phyloP scores from a whole-genome alignment of 2,329 filamentous ascomycete genomes.

The Botrytis elliptica region DNA sequence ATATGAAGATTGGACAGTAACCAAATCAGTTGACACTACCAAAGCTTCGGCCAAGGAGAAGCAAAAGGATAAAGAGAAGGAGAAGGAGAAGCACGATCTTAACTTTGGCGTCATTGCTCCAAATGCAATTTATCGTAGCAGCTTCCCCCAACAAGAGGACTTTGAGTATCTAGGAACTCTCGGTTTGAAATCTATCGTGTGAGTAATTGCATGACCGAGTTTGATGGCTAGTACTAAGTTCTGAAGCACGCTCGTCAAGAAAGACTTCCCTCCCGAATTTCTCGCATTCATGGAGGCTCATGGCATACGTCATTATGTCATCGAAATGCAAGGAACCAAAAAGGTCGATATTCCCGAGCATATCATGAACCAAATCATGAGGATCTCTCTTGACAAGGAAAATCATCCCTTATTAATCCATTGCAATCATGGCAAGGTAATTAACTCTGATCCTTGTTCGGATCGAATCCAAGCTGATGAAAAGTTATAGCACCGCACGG shows the following conservation, averaged over 20 bases:
- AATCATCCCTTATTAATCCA: conserved; percentile 85
- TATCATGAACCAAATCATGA: conserved; percentile 69
- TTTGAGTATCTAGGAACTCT: conserved; percentile 67
- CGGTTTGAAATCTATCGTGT: conserved; percentile 77
- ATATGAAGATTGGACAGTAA: conserved; percentile 24
- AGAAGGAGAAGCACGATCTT: conserved; percentile 44
- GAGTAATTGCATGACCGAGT: conserved; percentile 39
- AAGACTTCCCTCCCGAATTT: conserved; percentile 55
- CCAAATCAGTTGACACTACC: conserved; percentile 23
- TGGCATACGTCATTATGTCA: conserved; percentile 69
- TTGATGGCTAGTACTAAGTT: conserved; percentile 23
- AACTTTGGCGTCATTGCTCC: conserved; percentile 78
- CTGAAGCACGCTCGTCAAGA: conserved; percentile 60
- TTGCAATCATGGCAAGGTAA: conserved; percentile 85
- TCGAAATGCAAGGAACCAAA: conserved; percentile 86
- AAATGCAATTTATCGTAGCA: conserved; percentile 72
- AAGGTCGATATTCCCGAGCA: conserved; percentile 66
- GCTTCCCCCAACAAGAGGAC: conserved; percentile 71
- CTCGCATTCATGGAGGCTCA: conserved; percentile 62
- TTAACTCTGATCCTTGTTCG: background rate
- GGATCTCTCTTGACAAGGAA: conserved; percentile 65
- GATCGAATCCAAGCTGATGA: conserved; percentile 23
- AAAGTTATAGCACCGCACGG: conserved; percentile 69
- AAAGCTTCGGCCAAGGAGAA: conserved; percentile 25
- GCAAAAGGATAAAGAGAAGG: background rate